phyloP scores from a whole-genome alignment of 2,329 filamentous ascomycete genomes.

The Stachybotrys elegans region DNA sequence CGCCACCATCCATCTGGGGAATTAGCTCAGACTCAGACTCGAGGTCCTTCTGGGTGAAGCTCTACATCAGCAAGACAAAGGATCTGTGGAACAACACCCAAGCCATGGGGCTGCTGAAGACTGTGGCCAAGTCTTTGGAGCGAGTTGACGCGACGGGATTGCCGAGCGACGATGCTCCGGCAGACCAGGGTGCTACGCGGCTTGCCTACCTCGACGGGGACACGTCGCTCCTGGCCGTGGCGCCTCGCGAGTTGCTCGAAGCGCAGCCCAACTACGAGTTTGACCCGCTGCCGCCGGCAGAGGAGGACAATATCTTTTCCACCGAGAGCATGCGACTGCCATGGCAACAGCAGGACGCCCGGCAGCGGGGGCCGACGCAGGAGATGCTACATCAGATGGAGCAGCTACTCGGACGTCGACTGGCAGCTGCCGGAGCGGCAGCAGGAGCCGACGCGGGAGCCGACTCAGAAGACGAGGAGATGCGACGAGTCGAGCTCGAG shows the following conservation, averaged over 20 bases:
- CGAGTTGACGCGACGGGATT: conserved; percentile 35
- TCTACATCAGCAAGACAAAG: conserved; percentile 73
- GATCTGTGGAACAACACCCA: conserved; percentile 83
- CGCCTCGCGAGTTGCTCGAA: conserved; percentile 62
- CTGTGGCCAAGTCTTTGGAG: conserved; percentile 55
- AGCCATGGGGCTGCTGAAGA: conserved; percentile 61
- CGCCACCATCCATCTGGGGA: conserved; percentile 81
- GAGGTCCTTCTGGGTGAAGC: conserved; percentile 60
- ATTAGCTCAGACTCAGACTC: conserved; percentile 60
- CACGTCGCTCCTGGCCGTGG: conserved; percentile 61
- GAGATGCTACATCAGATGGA: conserved; percentile 22
- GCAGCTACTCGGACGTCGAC: conserved; percentile 16
- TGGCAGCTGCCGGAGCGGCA: not conserved
- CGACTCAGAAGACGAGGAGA: conserved; percentile 20
- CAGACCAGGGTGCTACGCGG: conserved; percentile 54
- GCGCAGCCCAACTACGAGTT: conserved; percentile 67
- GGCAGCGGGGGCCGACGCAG: conserved; percentile 9
- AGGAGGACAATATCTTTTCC: conserved; percentile 48
- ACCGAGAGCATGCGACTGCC: conserved; percentile 35
- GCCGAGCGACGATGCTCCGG: conserved; percentile 32
- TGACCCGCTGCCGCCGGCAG: conserved; percentile 72
- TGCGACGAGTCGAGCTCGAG: conserved; percentile 16
- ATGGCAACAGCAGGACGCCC: conserved; percentile 28
- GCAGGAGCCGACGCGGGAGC: conserved; percentile 9
- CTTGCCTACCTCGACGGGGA: conserved; percentile 76